Percentiles rank a stretch among this genome's conserved stretches.
phyloP scores from a whole-genome alignment of 2,329 filamentous ascomycete genomes.

The Sporothrix inflata region DNA sequence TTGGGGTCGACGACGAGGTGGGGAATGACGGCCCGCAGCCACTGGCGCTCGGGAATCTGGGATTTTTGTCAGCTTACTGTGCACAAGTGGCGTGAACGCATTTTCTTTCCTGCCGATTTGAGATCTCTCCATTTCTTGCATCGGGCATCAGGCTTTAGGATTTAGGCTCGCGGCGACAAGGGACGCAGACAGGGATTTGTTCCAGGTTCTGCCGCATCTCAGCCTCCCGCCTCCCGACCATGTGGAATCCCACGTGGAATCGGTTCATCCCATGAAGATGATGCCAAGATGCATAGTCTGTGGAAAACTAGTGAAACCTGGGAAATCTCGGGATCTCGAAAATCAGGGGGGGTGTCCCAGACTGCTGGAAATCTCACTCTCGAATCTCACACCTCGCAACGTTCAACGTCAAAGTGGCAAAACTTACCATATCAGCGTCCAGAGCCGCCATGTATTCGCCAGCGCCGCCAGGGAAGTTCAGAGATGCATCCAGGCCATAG shows the following conservation, averaged over 20 bases:
- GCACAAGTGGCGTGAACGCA: not conserved
- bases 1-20: constrained; percentile 61
- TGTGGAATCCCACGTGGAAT: not conserved
- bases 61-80: not conserved
- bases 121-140: not conserved
- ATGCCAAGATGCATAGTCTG: not conserved
- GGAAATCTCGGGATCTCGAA: not conserved
- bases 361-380: not conserved
- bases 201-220: not conserved
- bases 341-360: not conserved
- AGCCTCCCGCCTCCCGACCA: not conserved
- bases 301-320: not conserved
- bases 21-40: constrained; percentile 62
- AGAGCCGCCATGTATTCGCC: constrained; percentile 55
- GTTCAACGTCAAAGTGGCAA: not conserved
- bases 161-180: not conserved
- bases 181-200: not conserved
- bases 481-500: constrained; percentile 58
- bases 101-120: not conserved
- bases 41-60: constrained; percentile 62
- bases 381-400: not conserved
- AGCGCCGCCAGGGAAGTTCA: constrained; percentile 55
- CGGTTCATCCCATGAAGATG: not conserved
- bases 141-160: not conserved
- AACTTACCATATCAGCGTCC: constrained; percentile 59